Evolutionary conservation across 2,329 filamentous ascomycete genomes (phyloP).

Genomic region (Colletotrichum viniferum): DNA sequence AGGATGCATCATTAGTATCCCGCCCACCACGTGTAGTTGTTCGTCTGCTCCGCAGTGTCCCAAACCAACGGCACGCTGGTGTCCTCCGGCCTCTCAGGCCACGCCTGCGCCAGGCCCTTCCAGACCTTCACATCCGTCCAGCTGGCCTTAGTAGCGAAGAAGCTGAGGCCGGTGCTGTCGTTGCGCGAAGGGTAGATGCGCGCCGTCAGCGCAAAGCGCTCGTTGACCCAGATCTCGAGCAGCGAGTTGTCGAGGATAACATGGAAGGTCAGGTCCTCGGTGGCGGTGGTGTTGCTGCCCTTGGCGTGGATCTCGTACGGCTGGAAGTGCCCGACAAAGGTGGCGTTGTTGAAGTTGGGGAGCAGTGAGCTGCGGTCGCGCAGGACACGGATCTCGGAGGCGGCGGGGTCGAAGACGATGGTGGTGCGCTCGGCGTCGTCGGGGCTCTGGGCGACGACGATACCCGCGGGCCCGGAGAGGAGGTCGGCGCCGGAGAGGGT

Average conservation of each 20-base stretch:
- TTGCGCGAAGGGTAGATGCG: constrained; percentile 23
- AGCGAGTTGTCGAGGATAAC: constrained; percentile 18
- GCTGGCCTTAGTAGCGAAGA: constrained; percentile 13
- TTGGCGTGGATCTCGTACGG: constrained; percentile 6
- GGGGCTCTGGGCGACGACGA: constrained; percentile 21
- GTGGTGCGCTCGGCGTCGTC: constrained; percentile 17
- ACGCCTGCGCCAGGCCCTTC: constrained; percentile 16
- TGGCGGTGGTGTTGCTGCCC: not conserved
- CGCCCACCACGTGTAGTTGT: constrained; percentile 20
- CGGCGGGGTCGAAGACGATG: constrained; percentile 13
- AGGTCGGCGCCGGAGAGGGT: constrained; percentile 1
- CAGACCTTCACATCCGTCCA: constrained; percentile 18
- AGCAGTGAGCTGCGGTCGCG: constrained; percentile 20
- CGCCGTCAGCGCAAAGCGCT: constrained; percentile 21
- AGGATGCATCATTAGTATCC: constrained; percentile 8
- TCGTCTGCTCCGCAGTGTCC: constrained; percentile 19
- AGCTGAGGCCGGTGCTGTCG: constrained; percentile 20
- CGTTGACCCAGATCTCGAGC: constrained; percentile 23
- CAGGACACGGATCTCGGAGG: constrained; percentile 9
- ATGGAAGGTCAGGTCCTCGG: constrained; percentile 18
- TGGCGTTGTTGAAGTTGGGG: constrained; percentile 20
- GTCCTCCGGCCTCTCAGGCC: constrained; percentile 19
- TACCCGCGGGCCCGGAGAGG: constrained; percentile 6
- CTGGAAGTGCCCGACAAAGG: constrained; percentile 18
- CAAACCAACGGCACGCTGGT: constrained; percentile 12